A percentile compares a stretch with the other conserved stretches of the same genome.
These are phyloP conservation scores for Aspergillaceae sp. DNA, from an alignment of 2,329 filamentous ascomycete genomes.

Conservation along the genomic window DNA sequence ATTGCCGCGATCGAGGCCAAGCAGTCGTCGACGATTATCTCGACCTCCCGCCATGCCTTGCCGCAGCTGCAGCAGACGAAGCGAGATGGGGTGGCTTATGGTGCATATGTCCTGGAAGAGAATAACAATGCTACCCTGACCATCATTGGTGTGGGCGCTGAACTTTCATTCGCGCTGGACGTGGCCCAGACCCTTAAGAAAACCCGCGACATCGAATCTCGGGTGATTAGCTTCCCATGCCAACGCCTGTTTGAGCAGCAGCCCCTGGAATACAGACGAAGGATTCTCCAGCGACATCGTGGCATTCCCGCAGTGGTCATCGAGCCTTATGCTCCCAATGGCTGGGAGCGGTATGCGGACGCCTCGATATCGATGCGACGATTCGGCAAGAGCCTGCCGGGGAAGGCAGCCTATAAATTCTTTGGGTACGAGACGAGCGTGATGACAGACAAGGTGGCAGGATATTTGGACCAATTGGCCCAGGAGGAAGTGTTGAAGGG, in stretches of 20 bases:
- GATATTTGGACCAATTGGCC: conserved; percentile 4
- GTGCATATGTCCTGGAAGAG: conserved; percentile 37
- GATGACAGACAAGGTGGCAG: conserved; percentile 4
- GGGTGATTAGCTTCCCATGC: conserved; percentile 45
- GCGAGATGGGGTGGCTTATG: conserved; percentile 31
- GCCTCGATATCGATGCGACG: not conserved
- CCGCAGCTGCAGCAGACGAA: conserved; percentile 31
- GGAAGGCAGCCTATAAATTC: conserved; percentile 16
- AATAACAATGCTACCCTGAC: conserved; percentile 34
- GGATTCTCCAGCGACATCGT: conserved; percentile 31
- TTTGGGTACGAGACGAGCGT: conserved; percentile 14
- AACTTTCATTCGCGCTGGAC: conserved; percentile 41
- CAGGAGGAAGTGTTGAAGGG: conserved; percentile 1
- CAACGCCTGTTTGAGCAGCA: conserved; percentile 44
- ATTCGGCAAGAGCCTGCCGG: conserved; percentile 7
- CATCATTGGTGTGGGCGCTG: conserved; percentile 44
- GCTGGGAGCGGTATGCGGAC: conserved; percentile 48
- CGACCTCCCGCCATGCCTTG: conserved; percentile 35
- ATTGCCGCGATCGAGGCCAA: conserved; percentile 33
- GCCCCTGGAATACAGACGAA: conserved; percentile 36
- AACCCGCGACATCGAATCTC: conserved; percentile 30
- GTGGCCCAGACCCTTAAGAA: conserved; percentile 35
- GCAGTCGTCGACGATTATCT: conserved; percentile 36
- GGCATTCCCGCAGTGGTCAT: conserved; percentile 40
- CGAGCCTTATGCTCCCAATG: conserved; percentile 42